Evolutionary conservation across 805 yeast genomes (phyloP).

Genomic region (Nakazawaea ambrosiae): DNA sequence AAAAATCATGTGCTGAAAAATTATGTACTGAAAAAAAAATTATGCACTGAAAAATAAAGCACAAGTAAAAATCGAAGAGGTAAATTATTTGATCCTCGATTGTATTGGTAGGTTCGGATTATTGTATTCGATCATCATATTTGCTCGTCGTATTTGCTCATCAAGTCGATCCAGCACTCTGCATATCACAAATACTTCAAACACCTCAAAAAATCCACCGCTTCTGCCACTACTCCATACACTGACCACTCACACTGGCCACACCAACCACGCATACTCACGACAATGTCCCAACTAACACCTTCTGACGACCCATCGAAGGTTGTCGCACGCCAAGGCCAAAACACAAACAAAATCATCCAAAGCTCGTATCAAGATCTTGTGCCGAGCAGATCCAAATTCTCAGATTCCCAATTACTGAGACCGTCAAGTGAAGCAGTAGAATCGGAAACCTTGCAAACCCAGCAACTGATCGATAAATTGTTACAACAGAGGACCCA

Average conservation of each 20-base stretch:
- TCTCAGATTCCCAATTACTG: not conserved
- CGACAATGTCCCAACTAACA: no score
- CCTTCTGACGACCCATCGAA: not conserved
- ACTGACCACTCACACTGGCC: no score
- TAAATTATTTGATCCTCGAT: no score
- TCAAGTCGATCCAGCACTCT: not conserved
- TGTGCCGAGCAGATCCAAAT: conserved; percentile 44
- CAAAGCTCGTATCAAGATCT: conserved; percentile 50
- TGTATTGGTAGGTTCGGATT: no score
- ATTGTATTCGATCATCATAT: not conserved
- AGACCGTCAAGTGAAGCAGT: conserved; percentile 33
- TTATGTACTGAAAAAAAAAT: no score
- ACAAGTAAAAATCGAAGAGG: no score
- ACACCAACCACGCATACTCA: no score
- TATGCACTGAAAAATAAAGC: no score
- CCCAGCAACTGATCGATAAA: conserved; percentile 47
- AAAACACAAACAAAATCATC: conserved; percentile 17
- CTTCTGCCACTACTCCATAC: no score
- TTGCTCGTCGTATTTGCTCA: not conserved
- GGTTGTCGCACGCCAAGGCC: not conserved
- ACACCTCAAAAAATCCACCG: no score
- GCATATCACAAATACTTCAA: no score
- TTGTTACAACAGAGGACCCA: conserved; percentile 38
- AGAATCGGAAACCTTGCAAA: conserved; percentile 40
- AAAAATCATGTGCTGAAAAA: no score